Percentiles rank a stretch among this genome's conserved stretches.
phyloP scores from a whole-genome alignment of 805 yeast genomes.

The Schwanniomyces sp. region DNA sequence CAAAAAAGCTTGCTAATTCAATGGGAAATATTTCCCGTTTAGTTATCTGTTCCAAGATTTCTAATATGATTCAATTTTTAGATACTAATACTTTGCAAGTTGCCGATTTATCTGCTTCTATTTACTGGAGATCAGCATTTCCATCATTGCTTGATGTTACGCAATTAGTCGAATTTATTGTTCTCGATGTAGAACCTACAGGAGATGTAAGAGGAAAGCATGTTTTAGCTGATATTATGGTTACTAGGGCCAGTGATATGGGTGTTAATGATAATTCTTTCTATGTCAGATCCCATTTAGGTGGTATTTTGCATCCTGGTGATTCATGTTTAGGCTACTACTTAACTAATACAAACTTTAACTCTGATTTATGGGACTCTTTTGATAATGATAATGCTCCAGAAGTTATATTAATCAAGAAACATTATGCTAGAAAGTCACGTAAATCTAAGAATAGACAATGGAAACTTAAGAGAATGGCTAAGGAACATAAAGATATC shows the following conservation, averaged over 20 bases:
- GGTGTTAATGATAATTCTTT: slow-evolving; percentile 82
- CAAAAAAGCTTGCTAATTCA: slow-evolving; percentile 79
- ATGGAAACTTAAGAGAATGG: slow-evolving; percentile 97
- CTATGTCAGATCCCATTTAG: slow-evolving; percentile 87
- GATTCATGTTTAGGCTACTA: slow-evolving; percentile 93
- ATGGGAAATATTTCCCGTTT: slow-evolving; percentile 81
- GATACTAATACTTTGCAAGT: slow-evolving; percentile 81
- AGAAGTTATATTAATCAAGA: slow-evolving; percentile 87
- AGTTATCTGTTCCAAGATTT: slow-evolving; percentile 80
- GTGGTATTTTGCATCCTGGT: slow-evolving; percentile 94
- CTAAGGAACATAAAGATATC: slow-evolving; percentile 87
- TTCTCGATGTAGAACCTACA: slow-evolving; percentile 91
- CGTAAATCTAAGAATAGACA: slow-evolving; percentile 74
- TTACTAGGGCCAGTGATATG: slow-evolving; percentile 86
- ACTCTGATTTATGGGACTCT: slow-evolving; percentile 80
- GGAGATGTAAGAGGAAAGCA: slow-evolving; percentile 75
- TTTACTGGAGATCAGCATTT: slow-evolving; percentile 85
- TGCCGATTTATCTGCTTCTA: slow-evolving; percentile 68
- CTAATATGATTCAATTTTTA: slow-evolving; percentile 81
- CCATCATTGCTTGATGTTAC: slow-evolving; percentile 70
- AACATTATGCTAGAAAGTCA: slow-evolving; percentile 77
- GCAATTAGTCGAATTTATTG: slow-evolving; percentile 81
- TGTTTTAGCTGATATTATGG: slow-evolving; percentile 86
- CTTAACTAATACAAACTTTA: slow-evolving; percentile 81
- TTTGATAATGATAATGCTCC: slow-evolving; percentile 64